Evolutionary conservation across 2,329 filamentous ascomycete species (phyloP).

Genomic region (Blumeria hordei): DNA sequence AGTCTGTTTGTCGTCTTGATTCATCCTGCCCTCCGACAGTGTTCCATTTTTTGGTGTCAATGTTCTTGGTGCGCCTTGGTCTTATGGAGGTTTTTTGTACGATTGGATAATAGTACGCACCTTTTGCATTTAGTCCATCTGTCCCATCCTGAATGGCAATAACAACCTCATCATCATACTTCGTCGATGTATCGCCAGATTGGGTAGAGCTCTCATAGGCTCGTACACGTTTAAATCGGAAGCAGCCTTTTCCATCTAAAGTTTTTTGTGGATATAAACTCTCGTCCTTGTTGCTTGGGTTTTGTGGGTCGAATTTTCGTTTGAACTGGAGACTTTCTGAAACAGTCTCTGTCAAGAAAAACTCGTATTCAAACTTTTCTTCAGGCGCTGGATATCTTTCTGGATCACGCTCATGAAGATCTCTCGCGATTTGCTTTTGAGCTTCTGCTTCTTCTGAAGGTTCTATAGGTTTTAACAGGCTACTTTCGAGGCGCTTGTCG

Average conservation of each 20-base stretch:
- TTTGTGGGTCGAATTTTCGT: slow-evolving; percentile 32
- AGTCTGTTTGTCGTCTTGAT: slow-evolving; percentile 19
- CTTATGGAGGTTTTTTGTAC: slow-evolving; percentile 38
- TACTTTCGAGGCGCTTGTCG: slow-evolving; percentile 34
- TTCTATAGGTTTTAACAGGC: slow-evolving; percentile 35
- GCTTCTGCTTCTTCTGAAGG: slow-evolving; percentile 28
- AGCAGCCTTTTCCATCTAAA: slow-evolving; percentile 22
- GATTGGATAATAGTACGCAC: slow-evolving; percentile 43
- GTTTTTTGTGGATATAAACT: slow-evolving; percentile 28
- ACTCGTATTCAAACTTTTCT: slow-evolving; percentile 39
- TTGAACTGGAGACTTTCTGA: slow-evolving; percentile 29
- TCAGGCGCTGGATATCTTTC: slow-evolving; percentile 28
- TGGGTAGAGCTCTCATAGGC: slow-evolving; percentile 39
- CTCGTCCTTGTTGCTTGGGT: slow-evolving; percentile 28
- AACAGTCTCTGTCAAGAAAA: slow-evolving; percentile 30
- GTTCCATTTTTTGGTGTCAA: slow-evolving; percentile 20
- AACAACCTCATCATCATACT: slow-evolving; percentile 40
- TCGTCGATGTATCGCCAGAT: slow-evolving; percentile 26
- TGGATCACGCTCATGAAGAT: slow-evolving; percentile 32
- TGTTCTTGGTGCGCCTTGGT: slow-evolving; percentile 38
- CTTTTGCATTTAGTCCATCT: slow-evolving; percentile 26
- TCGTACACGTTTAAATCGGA: slow-evolving; percentile 35
- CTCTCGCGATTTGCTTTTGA: slow-evolving; percentile 22
- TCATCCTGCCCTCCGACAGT: slow-evolving; percentile 15
- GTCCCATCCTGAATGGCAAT: slow-evolving; percentile 31